A percentile compares a stretch with the other conserved stretches of the same genome.
Conservation (phyloP, 23 red algal genomes). For the Gracilaria gracilis region DNA sequence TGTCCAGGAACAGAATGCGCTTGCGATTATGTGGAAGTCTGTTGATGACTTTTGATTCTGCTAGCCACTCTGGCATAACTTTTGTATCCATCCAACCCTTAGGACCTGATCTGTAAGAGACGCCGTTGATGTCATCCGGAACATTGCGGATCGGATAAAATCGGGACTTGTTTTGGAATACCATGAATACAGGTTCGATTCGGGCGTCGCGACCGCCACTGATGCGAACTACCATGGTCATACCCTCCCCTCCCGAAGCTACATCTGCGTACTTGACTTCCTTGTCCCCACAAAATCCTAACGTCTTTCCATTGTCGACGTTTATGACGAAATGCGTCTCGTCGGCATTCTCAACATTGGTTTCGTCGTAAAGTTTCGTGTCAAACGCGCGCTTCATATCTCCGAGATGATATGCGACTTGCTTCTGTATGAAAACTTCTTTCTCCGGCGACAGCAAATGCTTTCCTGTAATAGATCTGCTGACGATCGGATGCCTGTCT, state of each 20-base stretch:
- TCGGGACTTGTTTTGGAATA: neutral
- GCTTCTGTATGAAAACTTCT: neutral
- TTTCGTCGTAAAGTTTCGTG: neutral
- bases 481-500: conserved; percentile 24
- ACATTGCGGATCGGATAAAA: neutral
- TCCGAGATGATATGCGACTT: conserved; percentile 19
- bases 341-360: neutral
- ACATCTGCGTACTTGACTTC: conserved; percentile 29
- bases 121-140: neutral
- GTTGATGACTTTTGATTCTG: neutral
- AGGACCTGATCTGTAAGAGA: conserved; percentile 15
- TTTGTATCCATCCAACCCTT: conserved; percentile 22
- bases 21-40: neutral
- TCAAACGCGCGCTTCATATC: neutral
- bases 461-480: conserved; percentile 16
- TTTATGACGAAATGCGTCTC: conserved; percentile 9
- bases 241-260: conserved; percentile 10
- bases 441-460: neutral
- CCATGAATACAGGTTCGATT: conserved; percentile 16
- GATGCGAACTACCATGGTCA: conserved; percentile 17
- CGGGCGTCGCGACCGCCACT: neutral
- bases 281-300: neutral
- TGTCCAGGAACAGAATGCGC: neutral
- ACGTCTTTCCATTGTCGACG: conserved; percentile 1
- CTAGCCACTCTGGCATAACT: neutral